Conservation (phyloP, 139 green algal genomes). For the Chlorella sp. region DNA sequence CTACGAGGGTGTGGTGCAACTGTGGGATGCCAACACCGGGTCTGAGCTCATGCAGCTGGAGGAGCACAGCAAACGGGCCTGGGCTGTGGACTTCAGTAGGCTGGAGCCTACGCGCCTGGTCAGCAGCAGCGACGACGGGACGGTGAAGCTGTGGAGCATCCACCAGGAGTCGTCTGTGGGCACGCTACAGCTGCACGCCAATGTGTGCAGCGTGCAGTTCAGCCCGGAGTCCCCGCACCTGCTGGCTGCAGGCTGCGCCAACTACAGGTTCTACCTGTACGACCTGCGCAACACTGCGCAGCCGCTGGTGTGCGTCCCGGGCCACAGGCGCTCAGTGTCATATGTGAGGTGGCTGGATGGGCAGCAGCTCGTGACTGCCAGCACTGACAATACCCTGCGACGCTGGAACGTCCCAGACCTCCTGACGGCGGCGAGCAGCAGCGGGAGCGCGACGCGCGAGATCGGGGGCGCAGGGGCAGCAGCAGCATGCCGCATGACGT, state of each 20-base stretch:
- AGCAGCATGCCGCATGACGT: too few species aligned
- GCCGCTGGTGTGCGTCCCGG: too few species aligned
- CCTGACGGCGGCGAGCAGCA: too few species aligned
- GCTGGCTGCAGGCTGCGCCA: constrained; percentile 76
- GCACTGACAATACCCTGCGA: too few species aligned
- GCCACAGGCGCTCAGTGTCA: too few species aligned
- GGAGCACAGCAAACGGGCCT: constrained; percentile 78
- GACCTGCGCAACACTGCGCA: constrained; percentile 37
- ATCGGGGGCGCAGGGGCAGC: too few species aligned
- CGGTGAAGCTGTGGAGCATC: constrained; percentile 43
- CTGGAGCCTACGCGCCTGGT: constrained; percentile 36
- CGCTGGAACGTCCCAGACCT: too few species aligned
- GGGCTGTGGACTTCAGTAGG: constrained; percentile 75
- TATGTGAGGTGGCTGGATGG: too few species aligned
- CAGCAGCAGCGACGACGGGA: constrained; percentile 81
- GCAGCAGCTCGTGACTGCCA: too few species aligned
- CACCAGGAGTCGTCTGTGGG: constrained; percentile 6
- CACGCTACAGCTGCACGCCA: constrained; percentile 49
- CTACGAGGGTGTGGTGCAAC: constrained; percentile 70
- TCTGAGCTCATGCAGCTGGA: constrained; percentile 48
- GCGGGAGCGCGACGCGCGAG: too few species aligned
- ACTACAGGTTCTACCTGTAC: constrained; percentile 44
- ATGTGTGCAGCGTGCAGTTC: constrained; percentile 89
- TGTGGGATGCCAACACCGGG: constrained; percentile 55
- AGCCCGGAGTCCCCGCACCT: constrained; percentile 52